Evolutionary conservation across 108 stramenopile genomes (phyloP).

Genomic region (Pseudonitzschia multistriata): DNA sequence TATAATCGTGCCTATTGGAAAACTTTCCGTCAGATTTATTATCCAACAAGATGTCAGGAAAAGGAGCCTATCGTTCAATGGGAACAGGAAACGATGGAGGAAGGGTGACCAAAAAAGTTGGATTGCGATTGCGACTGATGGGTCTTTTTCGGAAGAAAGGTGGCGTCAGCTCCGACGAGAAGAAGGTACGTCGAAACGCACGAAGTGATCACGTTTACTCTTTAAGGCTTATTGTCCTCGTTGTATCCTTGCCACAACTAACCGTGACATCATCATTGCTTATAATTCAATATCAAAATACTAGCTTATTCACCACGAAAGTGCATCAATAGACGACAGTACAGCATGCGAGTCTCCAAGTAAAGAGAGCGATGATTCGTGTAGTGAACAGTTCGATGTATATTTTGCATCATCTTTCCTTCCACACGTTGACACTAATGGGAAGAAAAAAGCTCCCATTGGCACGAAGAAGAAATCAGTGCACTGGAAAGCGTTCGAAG

Average conservation of each 20-base stretch:
- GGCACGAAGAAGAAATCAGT: neutral
- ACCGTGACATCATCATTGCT: neutral
- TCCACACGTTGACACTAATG: neutral
- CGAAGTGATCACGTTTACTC: neutral
- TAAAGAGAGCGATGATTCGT: neutral
- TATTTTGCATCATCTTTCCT: constrained; percentile 4
- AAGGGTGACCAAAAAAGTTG: neutral
- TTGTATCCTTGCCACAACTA: neutral
- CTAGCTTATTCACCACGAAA: neutral
- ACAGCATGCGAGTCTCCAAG: neutral
- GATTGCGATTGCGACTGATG: neutral
- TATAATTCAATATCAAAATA: too few species aligned
- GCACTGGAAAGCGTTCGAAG: neutral
- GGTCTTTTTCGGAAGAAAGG: neutral
- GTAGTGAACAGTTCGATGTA: neutral
- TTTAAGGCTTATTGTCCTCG: neutral
- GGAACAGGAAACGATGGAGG: too few species aligned
- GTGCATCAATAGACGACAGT: neutral
- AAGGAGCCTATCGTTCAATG: too few species aligned
- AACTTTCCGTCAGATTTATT: too few species aligned
- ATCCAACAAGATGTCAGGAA: too few species aligned
- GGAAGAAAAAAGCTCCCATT: neutral
- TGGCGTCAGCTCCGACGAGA: neutral
- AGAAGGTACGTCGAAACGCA: neutral
- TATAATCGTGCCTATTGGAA: too few species aligned